Evolutionary conservation across 75 land plant species (phyloP), one percentile per base, ranked within the genome.

Genomic region (Pinus taeda): DNA sequence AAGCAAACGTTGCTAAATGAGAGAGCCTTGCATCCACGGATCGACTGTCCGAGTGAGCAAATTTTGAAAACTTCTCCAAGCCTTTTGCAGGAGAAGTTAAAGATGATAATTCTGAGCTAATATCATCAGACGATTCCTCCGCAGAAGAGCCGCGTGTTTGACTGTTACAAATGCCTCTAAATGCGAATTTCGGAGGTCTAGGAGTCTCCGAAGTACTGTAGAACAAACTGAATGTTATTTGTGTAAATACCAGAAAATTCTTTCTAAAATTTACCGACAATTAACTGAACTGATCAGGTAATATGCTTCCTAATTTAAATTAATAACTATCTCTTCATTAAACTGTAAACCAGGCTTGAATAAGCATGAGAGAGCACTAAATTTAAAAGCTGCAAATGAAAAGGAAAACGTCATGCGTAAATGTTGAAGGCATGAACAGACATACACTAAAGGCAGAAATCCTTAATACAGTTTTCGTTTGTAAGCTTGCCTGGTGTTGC

Each of bases 1-100:
- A 67, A 67, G 71, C 71, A 20, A 67, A 53, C 39, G 71, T 39
- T 22, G 71, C 71, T 18, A 67, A 67, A 39, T 67, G 21, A 67
- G 22, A 15, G 53, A 67, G 71, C 8, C 45, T 67, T 39, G 13
- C 7, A 39, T 22, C 71, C 45, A 17, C 39, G 7, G 33, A 36
- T 30, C 15, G 69, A 65, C 36, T 65, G 18, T 65, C 30, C 37
- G 30, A 0, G 14, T 36, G 14, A 15, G 37, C 67, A 64, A 64
- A 30, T 64, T 4, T 30, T 64, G 67, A 64, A 22, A 30, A 17
- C 49, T 39, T 39, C 53, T 17, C 49, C 15, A 67, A 33, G 71
- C 71, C 20, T 49, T 49, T 49, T 49, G 55, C 55, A 0, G 55
- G 55, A 49, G 55, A 49, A 7, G 71, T 67, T 20, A 67, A 67